These are phyloP conservation scores for Suhomyces atakaporum DNA, from an alignment of 1,139 yeast genomes.

Conservation along the genomic window DNA sequence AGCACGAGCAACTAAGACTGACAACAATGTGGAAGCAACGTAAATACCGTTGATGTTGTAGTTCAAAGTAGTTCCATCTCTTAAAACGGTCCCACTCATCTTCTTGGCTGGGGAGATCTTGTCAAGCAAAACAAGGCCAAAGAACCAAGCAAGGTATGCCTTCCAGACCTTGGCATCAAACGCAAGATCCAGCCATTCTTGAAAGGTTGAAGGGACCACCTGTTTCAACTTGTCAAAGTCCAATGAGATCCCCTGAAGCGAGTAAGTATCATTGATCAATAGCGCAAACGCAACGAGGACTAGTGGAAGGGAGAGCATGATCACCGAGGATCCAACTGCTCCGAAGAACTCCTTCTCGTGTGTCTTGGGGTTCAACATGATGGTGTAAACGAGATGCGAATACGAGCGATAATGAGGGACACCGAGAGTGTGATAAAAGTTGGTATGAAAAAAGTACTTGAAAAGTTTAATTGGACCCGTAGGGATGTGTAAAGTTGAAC, in stretches of 20 bases:
- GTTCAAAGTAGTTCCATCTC: constrained; percentile 70
- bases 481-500: too few relatives aligned
- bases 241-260: constrained; percentile 48
- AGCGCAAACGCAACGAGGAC: constrained; percentile 62
- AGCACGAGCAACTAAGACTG: constrained; percentile 53
- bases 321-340: constrained; percentile 65
- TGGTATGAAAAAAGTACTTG: too few relatives aligned
- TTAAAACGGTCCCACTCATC: constrained; percentile 64
- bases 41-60: constrained; percentile 84
- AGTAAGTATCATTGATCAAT: constrained; percentile 57
- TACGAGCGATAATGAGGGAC: background rate
- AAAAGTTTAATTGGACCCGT: too few relatives aligned
- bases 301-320: constrained; percentile 68
- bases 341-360: constrained; percentile 77
- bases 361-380: constrained; percentile 68
- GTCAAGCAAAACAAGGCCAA: constrained; percentile 63
- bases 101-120: constrained; percentile 70
- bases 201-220: constrained; percentile 29
- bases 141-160: constrained; percentile 77
- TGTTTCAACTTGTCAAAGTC: constrained; percentile 36
- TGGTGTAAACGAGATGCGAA: background rate
- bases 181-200: constrained; percentile 29
- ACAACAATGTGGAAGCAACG: constrained; percentile 50
- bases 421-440: too few relatives aligned
- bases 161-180: constrained; percentile 54